Conservation (phyloP, 2,329 filamentous ascomycete genomes). For the Colletotrichum sidae region DNA sequence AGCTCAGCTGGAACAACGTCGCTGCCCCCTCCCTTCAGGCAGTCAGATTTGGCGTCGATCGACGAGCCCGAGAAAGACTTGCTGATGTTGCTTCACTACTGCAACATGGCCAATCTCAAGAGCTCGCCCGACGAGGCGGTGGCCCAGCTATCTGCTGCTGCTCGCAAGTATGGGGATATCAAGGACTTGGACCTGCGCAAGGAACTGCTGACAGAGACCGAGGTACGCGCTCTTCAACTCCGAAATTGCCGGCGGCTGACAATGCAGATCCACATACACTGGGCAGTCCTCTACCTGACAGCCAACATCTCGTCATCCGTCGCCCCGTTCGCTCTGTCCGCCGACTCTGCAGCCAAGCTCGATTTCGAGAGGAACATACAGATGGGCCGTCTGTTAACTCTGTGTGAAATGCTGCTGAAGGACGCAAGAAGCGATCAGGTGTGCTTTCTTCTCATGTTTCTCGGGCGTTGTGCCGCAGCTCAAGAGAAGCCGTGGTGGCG, state of each 20-base stretch:
- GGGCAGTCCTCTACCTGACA: conserved; percentile 31
- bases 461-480: conserved; percentile 19
- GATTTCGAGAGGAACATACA: conserved; percentile 25
- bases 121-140: conserved; percentile 28
- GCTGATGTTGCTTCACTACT: conserved; percentile 37
- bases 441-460: conserved; percentile 34
- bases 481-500: conserved; percentile 29
- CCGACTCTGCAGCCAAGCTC: conserved; percentile 8
- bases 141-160: conserved; percentile 20
- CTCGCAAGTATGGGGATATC: conserved; percentile 31
- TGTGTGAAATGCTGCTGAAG: conserved; percentile 35
- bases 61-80: conserved; percentile 37
- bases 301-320: conserved; percentile 10
- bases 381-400: conserved; percentile 34
- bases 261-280: conserved; percentile 25
- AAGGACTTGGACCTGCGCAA: conserved; percentile 36
- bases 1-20: not conserved
- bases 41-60: conserved; percentile 27
- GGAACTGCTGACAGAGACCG: conserved; percentile 36
- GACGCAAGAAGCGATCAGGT: conserved; percentile 35
- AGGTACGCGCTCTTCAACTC: conserved; percentile 2
- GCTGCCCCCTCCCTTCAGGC: conserved; percentile 21
- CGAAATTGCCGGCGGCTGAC: not conserved
- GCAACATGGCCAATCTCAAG: conserved; percentile 22
- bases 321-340: not conserved